phyloP scores from a whole-genome alignment of 2,329 filamentous ascomycete species.

The Botryotinia narcissicola region DNA sequence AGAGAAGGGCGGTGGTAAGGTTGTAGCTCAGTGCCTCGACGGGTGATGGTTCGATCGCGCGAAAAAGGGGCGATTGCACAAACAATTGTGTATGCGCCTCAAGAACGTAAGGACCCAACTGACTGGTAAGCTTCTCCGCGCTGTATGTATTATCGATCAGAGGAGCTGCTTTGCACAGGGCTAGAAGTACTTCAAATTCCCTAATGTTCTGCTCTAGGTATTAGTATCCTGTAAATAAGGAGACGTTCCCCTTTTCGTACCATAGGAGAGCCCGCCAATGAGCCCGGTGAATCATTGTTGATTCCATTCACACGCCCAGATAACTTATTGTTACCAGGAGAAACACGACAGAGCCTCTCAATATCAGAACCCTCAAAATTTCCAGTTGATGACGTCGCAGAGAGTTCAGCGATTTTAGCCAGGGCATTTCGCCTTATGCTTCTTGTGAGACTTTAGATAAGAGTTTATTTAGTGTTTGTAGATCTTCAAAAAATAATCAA shows the following conservation, averaged over 20 bases:
- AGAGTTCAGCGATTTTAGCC: conserved; percentile 63
- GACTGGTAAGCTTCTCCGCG: conserved; percentile 73
- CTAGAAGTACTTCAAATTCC: conserved; percentile 88
- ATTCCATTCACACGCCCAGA: conserved; percentile 50
- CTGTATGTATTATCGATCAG: conserved; percentile 67
- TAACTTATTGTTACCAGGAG: conserved; percentile 46
- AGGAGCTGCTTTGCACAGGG: conserved; percentile 86
- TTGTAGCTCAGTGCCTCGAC: conserved; percentile 80
- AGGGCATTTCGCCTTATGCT: conserved; percentile 61
- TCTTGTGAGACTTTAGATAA: conserved; percentile 41
- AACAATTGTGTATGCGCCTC: conserved; percentile 81
- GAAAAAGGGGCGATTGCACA: conserved; percentile 75
- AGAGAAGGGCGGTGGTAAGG: conserved; percentile 77
- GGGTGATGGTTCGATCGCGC: conserved; percentile 79
- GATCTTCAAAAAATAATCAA: background rate
- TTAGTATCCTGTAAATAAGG: conserved; percentile 13
- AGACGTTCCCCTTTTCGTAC: conserved; percentile 41
- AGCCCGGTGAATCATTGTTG: conserved; percentile 42
- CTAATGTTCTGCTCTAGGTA: conserved; percentile 65
- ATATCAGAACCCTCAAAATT: conserved; percentile 62
- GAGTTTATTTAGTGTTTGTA: conserved; percentile 9
- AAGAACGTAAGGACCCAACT: conserved; percentile 80
- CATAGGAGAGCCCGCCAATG: conserved; percentile 58
- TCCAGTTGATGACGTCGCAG: conserved; percentile 52
- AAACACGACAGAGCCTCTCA: conserved; percentile 59